Percentiles rank a stretch among this genome's conserved stretches.
phyloP scores from a whole-genome alignment of 495 filamentous ascomycete genomes.

The Penicillium coffeae region DNA sequence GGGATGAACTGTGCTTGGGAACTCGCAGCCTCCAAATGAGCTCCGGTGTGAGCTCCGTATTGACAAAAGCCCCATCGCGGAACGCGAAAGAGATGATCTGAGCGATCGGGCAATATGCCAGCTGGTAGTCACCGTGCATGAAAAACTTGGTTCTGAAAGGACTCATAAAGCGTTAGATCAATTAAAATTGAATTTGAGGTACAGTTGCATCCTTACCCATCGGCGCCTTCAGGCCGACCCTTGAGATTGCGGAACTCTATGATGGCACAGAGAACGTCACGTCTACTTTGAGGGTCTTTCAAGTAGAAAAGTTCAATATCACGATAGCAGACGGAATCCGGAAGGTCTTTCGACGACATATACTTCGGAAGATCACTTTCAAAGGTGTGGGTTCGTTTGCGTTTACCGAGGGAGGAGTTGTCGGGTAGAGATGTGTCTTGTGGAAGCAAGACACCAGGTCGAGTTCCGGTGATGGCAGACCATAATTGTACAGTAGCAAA shows the following conservation, averaged over 20 bases:
- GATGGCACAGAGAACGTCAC: constrained; percentile 24
- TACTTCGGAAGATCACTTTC: constrained; percentile 28
- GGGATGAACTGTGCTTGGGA: constrained; percentile 19
- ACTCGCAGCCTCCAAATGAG: constrained; percentile 26
- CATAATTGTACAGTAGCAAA: constrained; percentile 26
- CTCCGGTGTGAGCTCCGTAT: constrained; percentile 24
- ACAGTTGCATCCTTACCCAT: constrained; percentile 18
- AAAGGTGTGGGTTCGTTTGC: constrained; percentile 17
- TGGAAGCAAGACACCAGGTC: constrained; percentile 24
- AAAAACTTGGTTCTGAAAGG: constrained; percentile 28
- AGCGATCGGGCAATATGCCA: constrained; percentile 28
- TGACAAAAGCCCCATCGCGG: constrained; percentile 24
- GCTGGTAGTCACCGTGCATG: constrained; percentile 29
- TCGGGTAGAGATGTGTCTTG: constrained; percentile 15
- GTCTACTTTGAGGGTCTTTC: constrained; percentile 19
- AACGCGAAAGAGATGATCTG: constrained; percentile 30
- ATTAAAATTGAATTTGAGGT: not conserved
- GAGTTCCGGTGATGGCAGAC: constrained; percentile 29
- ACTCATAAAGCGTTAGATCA: constrained; percentile 9
- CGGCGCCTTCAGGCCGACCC: constrained; percentile 22
- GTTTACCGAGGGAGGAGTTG: constrained; percentile 13
- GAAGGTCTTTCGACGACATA: constrained; percentile 20
- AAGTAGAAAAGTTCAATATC: constrained; percentile 32
- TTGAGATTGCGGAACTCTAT: constrained; percentile 30
- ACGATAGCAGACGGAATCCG: constrained; percentile 24